These are phyloP conservation scores for Canavalia ensiformis DNA, from an alignment of 306 rosid species.

Conservation along the genomic window DNA sequence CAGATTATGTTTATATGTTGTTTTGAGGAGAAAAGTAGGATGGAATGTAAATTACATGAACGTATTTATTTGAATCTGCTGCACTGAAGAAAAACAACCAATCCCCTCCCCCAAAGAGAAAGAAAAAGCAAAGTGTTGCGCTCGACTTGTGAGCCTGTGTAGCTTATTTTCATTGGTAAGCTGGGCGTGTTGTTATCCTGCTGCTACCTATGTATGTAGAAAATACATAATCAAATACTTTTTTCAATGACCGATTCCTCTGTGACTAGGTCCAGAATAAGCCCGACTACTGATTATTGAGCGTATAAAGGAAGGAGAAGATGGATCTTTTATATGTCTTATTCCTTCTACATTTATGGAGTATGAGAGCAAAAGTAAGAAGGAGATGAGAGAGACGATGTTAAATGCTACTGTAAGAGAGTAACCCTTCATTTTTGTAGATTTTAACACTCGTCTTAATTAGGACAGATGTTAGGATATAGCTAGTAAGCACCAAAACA, in stretches of 20 bases:
- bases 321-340: constrained; percentile 50
- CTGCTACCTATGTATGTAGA: neutral
- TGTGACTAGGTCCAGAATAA: constrained; percentile 62
- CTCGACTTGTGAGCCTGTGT: too few species aligned
- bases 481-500: neutral
- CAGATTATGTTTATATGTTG: too few species aligned
- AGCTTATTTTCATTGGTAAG: too few species aligned
- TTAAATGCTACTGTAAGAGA: constrained; percentile 49
- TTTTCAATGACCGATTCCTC: constrained; percentile 56
- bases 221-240: neutral
- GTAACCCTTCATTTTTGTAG: constrained; percentile 49
- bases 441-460: constrained; percentile 8
- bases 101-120: too few species aligned
- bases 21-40: neutral
- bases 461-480: neutral
- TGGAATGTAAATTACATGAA: neutral
- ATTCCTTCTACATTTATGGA: constrained; percentile 56
- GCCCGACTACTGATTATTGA: constrained; percentile 45
- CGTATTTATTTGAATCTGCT: neutral
- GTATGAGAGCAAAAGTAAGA: constrained; percentile 59
- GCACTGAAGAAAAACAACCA: neutral
- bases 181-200: neutral
- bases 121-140: too few species aligned
- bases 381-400: constrained; percentile 50
- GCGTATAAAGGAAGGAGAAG: constrained; percentile 39